Evolutionary conservation across 805 yeast genomes (phyloP), one percentile per base, ranked within the genome.

Genomic region (Ascoidea rubescens): DNA sequence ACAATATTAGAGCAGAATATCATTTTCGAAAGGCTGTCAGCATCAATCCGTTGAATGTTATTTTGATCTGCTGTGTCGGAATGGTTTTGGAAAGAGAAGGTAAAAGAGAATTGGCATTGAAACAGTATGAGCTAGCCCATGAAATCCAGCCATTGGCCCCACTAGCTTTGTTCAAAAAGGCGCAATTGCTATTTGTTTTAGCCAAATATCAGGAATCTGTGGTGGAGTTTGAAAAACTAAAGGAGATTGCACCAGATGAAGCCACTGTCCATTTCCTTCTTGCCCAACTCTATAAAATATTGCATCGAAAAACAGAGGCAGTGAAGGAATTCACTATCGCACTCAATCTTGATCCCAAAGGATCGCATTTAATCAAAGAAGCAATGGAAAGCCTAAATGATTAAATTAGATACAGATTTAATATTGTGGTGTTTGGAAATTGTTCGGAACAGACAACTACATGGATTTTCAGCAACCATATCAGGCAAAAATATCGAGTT

Each of bases 31-130:
- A 84, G 61, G 98, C 98, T 0, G 79, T 86, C 14, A 78, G 83
- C 45, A 87, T 93, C 50, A 93, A 93, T 62, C 96, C 97, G 1
- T 84, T 83, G 48, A 91, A 93, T 65, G 85, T 87, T 4, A 89
- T 93, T 46, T 72, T 93, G 59, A 79, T 88, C 3, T 90, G 96
- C 64, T 91, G 97, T 65, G 83, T 90, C 51, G 99, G 98, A 10
- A 87, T 89, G 84, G 93, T 89, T 37, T 70, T 87, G 51, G 98
- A 91, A 61, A 85, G 84, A 62, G 62, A 82, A 52, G 82, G 81
- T 10, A 77, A 80, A 59, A 73, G 74, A 56, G 81, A 77, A 14
- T 76, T 81, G 54, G 98, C 98, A 0, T 67, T 91, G 50, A 73
- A 79, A 50, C 91, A 87, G 62, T 93, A 88, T 63, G 85, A 84